phyloP scores from a whole-genome alignment of 2,329 filamentous ascomycete genomes.

The Exophiala xenobiotica region DNA sequence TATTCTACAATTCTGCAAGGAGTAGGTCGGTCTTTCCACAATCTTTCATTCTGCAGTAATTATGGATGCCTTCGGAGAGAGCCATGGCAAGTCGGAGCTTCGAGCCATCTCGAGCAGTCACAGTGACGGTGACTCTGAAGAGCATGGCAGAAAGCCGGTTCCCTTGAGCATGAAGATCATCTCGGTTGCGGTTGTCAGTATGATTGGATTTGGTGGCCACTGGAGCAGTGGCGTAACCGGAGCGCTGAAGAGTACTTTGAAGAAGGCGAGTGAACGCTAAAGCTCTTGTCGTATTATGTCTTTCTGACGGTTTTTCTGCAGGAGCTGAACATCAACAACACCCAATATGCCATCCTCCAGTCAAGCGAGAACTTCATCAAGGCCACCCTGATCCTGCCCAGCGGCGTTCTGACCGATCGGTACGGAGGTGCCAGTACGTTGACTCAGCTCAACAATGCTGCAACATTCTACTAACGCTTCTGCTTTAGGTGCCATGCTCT shows the following conservation, averaged over 20 bases:
- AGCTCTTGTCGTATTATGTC: no score
- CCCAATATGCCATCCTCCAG: slow-evolving; percentile 58
- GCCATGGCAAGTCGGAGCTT: no score
- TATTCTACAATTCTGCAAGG: no score
- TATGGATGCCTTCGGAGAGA: no score
- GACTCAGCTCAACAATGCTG: no score
- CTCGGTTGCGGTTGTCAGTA: neutral
- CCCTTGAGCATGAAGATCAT: neutral
- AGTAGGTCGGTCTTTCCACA: no score
- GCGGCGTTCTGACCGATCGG: slow-evolving; percentile 32
- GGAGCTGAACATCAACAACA: slow-evolving; percentile 56
- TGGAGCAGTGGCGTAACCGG: neutral
- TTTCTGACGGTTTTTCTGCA: no score
- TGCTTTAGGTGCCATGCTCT: neutral
- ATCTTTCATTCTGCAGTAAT: no score
- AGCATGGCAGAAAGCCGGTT: no score
- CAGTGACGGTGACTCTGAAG: no score
- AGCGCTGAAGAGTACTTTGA: neutral
- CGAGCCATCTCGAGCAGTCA: no score
- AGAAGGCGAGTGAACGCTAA: no score
- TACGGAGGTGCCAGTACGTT: neutral
- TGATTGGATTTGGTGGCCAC: neutral
- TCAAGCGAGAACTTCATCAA: slow-evolving; percentile 64
- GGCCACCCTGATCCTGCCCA: slow-evolving; percentile 55
- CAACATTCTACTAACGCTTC: neutral